These are phyloP conservation scores for Clausena lansium DNA, from an alignment of 345 rosid genomes.

Conservation along the genomic window DNA sequence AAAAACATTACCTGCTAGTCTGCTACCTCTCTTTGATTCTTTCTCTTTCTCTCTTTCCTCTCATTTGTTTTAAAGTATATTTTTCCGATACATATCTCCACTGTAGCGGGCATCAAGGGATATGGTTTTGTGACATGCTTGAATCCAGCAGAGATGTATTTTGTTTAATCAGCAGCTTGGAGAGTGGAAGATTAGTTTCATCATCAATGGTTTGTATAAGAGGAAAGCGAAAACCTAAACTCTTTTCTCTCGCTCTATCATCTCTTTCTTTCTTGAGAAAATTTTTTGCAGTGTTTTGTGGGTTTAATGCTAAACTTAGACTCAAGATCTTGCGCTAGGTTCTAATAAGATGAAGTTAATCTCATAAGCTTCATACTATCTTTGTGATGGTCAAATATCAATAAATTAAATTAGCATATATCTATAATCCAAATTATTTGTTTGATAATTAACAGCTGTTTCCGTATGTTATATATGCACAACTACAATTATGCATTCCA, in stretches of 20 bases:
- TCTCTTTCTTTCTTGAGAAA: background rate
- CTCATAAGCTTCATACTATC: background rate
- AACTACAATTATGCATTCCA: background rate
- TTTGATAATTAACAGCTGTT: background rate
- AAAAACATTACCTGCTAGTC: conserved; percentile 7
- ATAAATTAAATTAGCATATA: background rate
- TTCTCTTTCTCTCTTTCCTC: conserved; percentile 1
- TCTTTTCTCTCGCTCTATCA: too few relatives aligned
- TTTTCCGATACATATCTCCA: background rate
- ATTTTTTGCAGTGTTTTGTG: background rate
- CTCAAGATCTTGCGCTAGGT: background rate
- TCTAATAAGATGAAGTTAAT: background rate
- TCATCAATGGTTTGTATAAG: conserved; percentile 27
- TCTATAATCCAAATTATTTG: background rate
- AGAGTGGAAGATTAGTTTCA: conserved; percentile 11
- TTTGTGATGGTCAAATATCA: background rate
- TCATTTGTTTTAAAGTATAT: background rate
- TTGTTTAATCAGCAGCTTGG: conserved; percentile 9
- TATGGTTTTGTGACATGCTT: background rate
- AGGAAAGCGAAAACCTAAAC: background rate
- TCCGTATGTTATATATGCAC: background rate
- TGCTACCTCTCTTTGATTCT: background rate
- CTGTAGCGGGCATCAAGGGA: conserved; percentile 4
- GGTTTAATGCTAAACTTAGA: background rate
- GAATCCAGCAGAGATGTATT: conserved; percentile 7